Evolutionary conservation across 352 stramenopile genomes (phyloP).

Genomic region (Globisporangium heterothallicum): DNA sequence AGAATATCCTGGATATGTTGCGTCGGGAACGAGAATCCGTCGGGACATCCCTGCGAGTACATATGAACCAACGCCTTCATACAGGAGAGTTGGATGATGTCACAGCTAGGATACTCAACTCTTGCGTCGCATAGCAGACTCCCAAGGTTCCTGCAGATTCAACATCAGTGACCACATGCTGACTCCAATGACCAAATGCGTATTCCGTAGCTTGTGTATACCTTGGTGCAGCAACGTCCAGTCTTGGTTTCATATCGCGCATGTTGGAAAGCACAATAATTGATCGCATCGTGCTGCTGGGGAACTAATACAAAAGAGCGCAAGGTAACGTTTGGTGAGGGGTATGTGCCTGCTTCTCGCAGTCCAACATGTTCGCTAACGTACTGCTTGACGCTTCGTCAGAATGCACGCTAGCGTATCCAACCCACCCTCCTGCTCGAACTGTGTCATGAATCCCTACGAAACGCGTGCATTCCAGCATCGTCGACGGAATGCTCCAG

Average conservation of each 20-base stretch:
- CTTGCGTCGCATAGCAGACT: background rate
- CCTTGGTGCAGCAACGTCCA: background rate
- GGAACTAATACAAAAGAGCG: background rate
- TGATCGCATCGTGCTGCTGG: background rate
- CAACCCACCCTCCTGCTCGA: background rate
- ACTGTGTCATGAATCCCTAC: conserved; percentile 2
- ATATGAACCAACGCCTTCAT: conserved; percentile 2
- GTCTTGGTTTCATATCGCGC: background rate
- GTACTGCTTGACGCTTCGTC: background rate
- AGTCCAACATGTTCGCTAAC: no score
- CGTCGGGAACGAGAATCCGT: conserved; percentile 10
- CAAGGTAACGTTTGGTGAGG: background rate
- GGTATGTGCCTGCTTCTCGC: background rate
- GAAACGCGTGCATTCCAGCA: background rate
- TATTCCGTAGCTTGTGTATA: no score
- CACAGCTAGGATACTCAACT: background rate
- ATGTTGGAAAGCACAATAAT: conserved; percentile 4
- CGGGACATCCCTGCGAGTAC: conserved; percentile 1
- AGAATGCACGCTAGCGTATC: background rate
- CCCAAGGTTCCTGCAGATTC: background rate
- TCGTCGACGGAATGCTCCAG: no score
- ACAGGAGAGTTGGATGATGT: conserved; percentile 5
- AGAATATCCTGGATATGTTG: conserved; percentile 20
- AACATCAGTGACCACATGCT: background rate
- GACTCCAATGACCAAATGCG: no score